Evolutionary conservation across 306 rosid species (phyloP).

Genomic region (Glycine latifolia): DNA sequence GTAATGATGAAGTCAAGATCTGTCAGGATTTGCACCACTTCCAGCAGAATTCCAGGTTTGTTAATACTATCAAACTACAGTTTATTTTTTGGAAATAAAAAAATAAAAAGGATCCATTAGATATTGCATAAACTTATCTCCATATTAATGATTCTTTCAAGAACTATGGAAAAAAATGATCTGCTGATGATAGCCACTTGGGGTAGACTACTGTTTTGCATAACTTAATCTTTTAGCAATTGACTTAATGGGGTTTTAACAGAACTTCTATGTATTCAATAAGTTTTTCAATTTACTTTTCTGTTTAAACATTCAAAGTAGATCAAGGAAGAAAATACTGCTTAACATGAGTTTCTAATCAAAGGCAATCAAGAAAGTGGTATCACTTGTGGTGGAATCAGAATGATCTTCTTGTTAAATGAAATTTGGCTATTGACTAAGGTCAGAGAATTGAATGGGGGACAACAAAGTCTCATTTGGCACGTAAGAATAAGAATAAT

Average conservation of each 20-base stretch:
- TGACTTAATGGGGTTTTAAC: neutral
- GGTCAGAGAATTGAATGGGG: conserved; percentile 12
- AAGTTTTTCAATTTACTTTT: neutral
- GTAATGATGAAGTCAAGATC: conserved; percentile 84
- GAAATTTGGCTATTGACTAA: conserved; percentile 12
- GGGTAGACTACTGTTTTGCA: neutral
- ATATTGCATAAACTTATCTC: conserved; percentile 31
- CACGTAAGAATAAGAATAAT: neutral
- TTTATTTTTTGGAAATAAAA: neutral
- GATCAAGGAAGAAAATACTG: conserved; percentile 14
- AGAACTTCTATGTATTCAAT: neutral
- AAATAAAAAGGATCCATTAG: conserved; percentile 2
- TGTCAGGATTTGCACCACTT: conserved; percentile 78
- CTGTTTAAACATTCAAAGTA: neutral
- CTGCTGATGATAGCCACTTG: conserved; percentile 11
- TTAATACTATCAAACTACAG: conserved; percentile 75
- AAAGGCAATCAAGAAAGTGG: conserved; percentile 16
- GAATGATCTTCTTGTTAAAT: conserved; percentile 1
- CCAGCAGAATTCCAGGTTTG: conserved; percentile 90
- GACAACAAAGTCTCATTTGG: conserved; percentile 3
- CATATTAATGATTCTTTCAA: conserved; percentile 19
- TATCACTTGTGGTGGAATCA: neutral
- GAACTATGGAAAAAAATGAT: conserved; percentile 7
- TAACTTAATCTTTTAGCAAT: neutral
- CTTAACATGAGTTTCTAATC: neutral